Evolutionary conservation across 768 basidiomycete genomes (phyloP), one percentile per base, ranked within the genome.

Genomic region (Amanita fuliginea): DNA sequence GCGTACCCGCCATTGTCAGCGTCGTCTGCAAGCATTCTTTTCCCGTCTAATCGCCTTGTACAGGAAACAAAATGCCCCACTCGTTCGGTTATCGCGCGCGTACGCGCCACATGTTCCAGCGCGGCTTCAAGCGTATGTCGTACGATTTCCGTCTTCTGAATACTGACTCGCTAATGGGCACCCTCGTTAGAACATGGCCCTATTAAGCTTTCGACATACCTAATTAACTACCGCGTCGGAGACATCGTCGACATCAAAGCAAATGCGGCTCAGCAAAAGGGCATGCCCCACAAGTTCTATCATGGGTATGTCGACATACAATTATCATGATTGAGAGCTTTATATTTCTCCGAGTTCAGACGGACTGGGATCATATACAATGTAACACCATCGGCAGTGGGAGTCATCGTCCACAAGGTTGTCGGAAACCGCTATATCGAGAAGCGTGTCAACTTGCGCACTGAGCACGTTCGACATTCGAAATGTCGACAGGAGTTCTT

Each of bases 171-270:
- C 21, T 26, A 49, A 45, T 18, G 40, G 16, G 55, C 40, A 44
- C 39, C n/a, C 43, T 42, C 42, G 54, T 34, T 59, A 95, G 89
- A 94, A 62, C 85, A 92, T 66, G 96, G 96, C 64, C 78, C 78
- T 57, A 76, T 93, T 54, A 87, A 87, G 67, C 54, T 97, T 64
- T 93, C 95, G 56, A 97, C 93, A 18, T 98, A 82, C 81, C 74
- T 98, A 62, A 78, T 85, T 70, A 81, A 82, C 74, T 99, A 86
- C 81, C 81, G 81, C 57, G 81, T 98, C 57, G 96, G 96, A 55
- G 96, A 99, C 66, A 96, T 98, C 60, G 96, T 99, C 60, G 96
- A 99, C 74, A 98, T 99, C 80, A 97, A 96, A 76, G 95, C 95
- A 58, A 98, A 99, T 64, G 81, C 94, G 53, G 90, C 96, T 39